A percentile compares a stretch with the other conserved stretches of the same genome.
These are phyloP conservation scores for Euclidium syriacum DNA, from an alignment of 345 rosid species.

Conservation along the genomic window DNA sequence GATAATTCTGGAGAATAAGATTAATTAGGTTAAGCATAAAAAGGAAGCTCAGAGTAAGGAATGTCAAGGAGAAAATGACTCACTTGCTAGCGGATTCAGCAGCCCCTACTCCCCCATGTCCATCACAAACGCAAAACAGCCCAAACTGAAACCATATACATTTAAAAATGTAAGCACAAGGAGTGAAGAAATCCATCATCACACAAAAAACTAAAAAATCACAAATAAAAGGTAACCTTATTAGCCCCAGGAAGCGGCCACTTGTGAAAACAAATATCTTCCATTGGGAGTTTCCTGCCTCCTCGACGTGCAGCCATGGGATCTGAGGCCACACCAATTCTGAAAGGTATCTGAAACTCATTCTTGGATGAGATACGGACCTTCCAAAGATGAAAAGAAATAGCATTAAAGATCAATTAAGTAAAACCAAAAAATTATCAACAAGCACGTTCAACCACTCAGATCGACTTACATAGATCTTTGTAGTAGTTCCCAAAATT, in stretches of 20 bases:
- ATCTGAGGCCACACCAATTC: conserved; percentile 86
- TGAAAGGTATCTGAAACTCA: conserved; percentile 55
- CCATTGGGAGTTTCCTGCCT: conserved; percentile 92
- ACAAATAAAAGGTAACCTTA: conserved; percentile 53
- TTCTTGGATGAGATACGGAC: conserved; percentile 57
- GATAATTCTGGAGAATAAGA: conserved; percentile 51
- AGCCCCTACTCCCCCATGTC: conserved; percentile 91
- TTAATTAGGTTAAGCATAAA: conserved; percentile 4
- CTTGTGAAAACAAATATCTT: conserved; percentile 82
- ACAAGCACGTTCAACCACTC: conserved; percentile 7
- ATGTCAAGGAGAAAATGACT: conserved; percentile 32
- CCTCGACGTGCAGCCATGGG: conserved; percentile 96
- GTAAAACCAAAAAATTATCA: not conserved
- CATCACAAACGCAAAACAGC: conserved; percentile 93
- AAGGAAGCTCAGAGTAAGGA: not conserved
- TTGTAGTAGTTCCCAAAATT: conserved; percentile 83
- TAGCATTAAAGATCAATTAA: conserved; percentile 7
- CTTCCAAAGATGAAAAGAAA: conserved; percentile 38
- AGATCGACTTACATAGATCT: conserved; percentile 53
- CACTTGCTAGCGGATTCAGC: conserved; percentile 91
- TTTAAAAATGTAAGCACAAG: conserved; percentile 4
- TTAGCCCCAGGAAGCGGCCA: conserved; percentile 90
- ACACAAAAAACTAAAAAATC: conserved; percentile 10
- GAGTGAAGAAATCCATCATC: conserved; percentile 15
- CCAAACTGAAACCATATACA: conserved; percentile 65